Base-by-base conservation (phyloP, 2,329 filamentous ascomycete species). In the Cytospora piceicola region DNA sequence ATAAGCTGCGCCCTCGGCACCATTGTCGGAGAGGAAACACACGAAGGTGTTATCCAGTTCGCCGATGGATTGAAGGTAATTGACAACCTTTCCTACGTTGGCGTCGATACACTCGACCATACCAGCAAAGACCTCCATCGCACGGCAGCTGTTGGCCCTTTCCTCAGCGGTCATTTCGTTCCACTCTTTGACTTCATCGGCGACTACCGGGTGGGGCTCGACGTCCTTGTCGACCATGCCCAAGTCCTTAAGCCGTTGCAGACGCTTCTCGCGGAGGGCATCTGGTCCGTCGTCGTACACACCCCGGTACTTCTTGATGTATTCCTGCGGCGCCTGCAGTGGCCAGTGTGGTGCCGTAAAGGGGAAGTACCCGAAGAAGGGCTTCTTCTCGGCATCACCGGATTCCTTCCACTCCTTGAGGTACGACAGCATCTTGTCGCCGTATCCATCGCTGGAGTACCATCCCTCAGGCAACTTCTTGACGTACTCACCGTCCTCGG, bases 341-440 rank as follows among this genome's bases (percentile, higher is more conserved):
- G 86, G 86, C 86, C 86, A 89, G 69, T 89, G 86, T 1, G 86
- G 86, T 0, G 86, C 86, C 0, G 85, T 86, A 72, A 88, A 89
- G 1, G 86, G 85, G 2, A 86, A 77, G 71, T 87, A 88, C 1
- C 77, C 85, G 70, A 88, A 88, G 76, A 88, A 88, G 0, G 85
- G 82, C 57, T 73, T 68, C 5, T 75, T 22, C n/a, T 57, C 49
- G 32, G 29, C 60, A 15, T 75, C 72, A 1, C 71, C 70, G 7
- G 65, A 74, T 66, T 70, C 75, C 67, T 72, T 80, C 75, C 83
- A 80, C 58, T 83, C 81, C 42, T 77, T 74, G 1, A 86, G 75
- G 60, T 85, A 86, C 20, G 79, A 69, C 8, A 85, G 70, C 77
- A 87, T 80, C 68, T 82, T 83, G 68, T 82, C 78, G 1, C 79